Evolutionary conservation across 2,329 filamentous ascomycete genomes (phyloP), one percentile per base, ranked within the genome.

Genomic region (Aspergillus piperis): DNA sequence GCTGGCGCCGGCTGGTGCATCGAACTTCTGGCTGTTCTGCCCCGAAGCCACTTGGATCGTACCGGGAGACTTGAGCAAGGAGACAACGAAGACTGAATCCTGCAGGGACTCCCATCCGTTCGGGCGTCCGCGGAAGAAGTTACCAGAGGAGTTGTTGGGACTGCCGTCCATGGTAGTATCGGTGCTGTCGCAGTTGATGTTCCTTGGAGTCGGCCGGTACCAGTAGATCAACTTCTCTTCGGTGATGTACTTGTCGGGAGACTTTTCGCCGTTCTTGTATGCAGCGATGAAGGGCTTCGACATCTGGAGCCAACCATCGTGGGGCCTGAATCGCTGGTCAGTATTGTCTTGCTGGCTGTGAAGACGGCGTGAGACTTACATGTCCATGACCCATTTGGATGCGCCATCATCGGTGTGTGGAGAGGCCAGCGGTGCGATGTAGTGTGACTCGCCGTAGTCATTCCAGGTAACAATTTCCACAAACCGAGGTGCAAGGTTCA

Each of bases 371-470:
- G 11, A 3, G 8, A 67, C 74, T 70, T 59, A 78, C 80, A 82
- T 82, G 38, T 81, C 80, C 66, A 81, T 81, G 1, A 73, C 73
- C 81, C 80, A 83, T 63, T 82, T 82, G 11, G 80, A 82, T n/a
- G 72, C 68, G 1, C 76, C 75, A 44, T 76, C 73, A 21, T 76
- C 72, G 2, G 66, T 75, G 57, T 72, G 72, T 6, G 74, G 73
- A 8, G 77, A 81, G 13, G 73, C 74, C 19, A 83, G 68, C 1
- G 82, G 83, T 0, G 80, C 82, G 17, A 84, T 76, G 65, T 86
- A 84, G 64, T 86, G 83, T 15, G 79, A 82, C 66, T 85, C 83
- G 36, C 83, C 83, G 52, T 81, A 85, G 66, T 86, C 80, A 54
- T 81, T 81, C 79, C 79, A 81, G 5, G 78, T 78, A 10, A 81